A percentile compares a stretch with the other conserved stretches of the same genome.
These are phyloP conservation scores for Cystofilobasidium ferigula DNA, from an alignment of 768 basidiomycete genomes.

Conservation along the genomic window DNA sequence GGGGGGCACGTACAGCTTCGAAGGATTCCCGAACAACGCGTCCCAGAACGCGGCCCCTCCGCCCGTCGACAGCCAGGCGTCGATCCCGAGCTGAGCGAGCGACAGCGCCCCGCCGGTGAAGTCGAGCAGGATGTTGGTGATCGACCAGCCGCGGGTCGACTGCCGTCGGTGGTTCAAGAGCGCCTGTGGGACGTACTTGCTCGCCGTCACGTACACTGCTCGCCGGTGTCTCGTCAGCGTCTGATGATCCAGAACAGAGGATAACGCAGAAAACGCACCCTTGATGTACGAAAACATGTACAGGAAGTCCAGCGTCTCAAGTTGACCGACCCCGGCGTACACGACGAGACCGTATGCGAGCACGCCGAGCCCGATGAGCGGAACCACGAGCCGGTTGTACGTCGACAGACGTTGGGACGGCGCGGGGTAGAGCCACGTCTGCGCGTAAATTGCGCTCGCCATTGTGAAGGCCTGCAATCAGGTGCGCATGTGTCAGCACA, in stretches of 20 bases:
- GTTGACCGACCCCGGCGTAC: not conserved
- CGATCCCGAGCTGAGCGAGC: slow-evolving; percentile 34
- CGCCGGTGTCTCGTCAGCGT: slow-evolving; percentile 28
- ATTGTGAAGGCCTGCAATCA: slow-evolving; percentile 26
- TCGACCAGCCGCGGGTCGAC: slow-evolving; percentile 37
- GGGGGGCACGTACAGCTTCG: slow-evolving; percentile 29
- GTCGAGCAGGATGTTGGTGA: slow-evolving; percentile 35
- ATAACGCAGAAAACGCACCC: slow-evolving; percentile 22
- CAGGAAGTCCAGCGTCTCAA: slow-evolving; percentile 27
- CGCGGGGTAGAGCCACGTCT: slow-evolving; percentile 25
- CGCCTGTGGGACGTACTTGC: slow-evolving; percentile 43
- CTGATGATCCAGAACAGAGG: not conserved
- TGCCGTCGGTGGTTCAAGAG: slow-evolving; percentile 37
- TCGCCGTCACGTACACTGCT: slow-evolving; percentile 37
- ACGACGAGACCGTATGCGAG: not conserved
- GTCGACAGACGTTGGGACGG: slow-evolving; percentile 8
- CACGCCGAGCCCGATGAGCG: not conserved
- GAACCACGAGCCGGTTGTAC: slow-evolving; percentile 9
- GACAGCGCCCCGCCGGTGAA: slow-evolving; percentile 18
- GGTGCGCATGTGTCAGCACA: slow-evolving; percentile 33
- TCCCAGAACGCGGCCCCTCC: slow-evolving; percentile 31
- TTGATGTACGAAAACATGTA: slow-evolving; percentile 29
- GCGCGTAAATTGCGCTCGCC: not conserved
- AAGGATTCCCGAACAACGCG: slow-evolving; percentile 33
- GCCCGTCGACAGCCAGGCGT: slow-evolving; percentile 30